These are phyloP conservation scores for Aspergillus udagawae DNA, from an alignment of 2,329 filamentous ascomycete genomes.

Conservation along the genomic window DNA sequence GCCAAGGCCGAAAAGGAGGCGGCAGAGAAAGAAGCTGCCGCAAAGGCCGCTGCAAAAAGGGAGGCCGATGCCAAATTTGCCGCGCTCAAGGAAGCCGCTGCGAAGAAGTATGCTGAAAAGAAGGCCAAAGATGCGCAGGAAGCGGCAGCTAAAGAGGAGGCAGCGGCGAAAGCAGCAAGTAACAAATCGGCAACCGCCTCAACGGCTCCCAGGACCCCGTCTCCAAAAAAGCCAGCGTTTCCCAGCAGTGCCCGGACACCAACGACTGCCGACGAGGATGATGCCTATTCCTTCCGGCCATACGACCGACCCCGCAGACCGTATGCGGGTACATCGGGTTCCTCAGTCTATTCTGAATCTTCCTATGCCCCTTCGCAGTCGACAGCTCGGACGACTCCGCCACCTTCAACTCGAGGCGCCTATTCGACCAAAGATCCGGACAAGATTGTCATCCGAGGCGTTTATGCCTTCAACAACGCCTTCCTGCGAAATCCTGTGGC, in stretches of 20 bases:
- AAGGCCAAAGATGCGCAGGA: conserved; percentile 33
- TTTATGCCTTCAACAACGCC: conserved; percentile 87
- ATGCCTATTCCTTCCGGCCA: conserved; percentile 69
- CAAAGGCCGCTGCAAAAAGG: conserved; percentile 34
- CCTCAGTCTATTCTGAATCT: conserved; percentile 73
- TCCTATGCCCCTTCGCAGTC: conserved; percentile 83
- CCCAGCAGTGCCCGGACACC: conserved; percentile 23
- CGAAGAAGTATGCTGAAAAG: conserved; percentile 36
- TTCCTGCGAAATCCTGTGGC: conserved; percentile 87
- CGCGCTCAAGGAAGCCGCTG: conserved; percentile 37
- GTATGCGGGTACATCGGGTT: conserved; percentile 59
- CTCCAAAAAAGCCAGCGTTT: conserved; percentile 37
- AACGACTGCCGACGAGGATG: conserved; percentile 53
- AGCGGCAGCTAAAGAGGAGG: conserved; percentile 31
- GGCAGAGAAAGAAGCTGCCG: conserved; percentile 65
- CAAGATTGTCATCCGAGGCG: conserved; percentile 92
- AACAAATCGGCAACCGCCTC: conserved; percentile 25
- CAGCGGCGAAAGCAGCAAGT: conserved; percentile 31
- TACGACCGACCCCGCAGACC: conserved; percentile 66
- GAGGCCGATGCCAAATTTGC: conserved; percentile 37
- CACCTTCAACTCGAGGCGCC: conserved; percentile 69
- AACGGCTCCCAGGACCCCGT: conserved; percentile 32
- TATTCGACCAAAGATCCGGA: conserved; percentile 88
- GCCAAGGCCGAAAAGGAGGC: conserved; percentile 33
- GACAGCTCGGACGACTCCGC: conserved; percentile 77